Evolutionary conservation across 345 rosid species (phyloP).

Genomic region (Microthlaspi erraticum): DNA sequence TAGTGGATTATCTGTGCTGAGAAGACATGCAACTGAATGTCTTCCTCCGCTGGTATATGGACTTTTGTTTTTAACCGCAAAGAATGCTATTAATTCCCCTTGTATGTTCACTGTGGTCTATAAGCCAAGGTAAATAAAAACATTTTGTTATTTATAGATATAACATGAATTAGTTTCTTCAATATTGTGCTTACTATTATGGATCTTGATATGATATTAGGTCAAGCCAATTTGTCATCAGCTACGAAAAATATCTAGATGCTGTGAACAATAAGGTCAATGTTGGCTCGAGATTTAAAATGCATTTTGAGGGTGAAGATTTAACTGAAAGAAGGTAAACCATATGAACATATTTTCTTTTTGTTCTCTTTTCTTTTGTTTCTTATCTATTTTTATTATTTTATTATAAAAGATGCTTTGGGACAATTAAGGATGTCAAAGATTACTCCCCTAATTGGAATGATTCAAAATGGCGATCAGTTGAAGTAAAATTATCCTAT

Average conservation of each 20-base stretch:
- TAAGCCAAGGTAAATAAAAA: neutral
- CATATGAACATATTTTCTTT: neutral
- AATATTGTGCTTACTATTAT: too few species aligned
- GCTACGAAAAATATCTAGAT: conserved; percentile 28
- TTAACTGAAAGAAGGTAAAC: conserved; percentile 6
- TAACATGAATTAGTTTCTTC: neutral
- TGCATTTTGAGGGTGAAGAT: conserved; percentile 72
- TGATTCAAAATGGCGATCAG: neutral
- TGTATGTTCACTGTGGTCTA: neutral
- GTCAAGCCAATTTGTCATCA: conserved; percentile 64
- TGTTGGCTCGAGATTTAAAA: conserved; percentile 63
- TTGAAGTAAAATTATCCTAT: neutral
- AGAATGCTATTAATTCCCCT: neutral
- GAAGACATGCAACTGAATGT: conserved; percentile 54
- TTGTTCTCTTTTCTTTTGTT: too few species aligned
- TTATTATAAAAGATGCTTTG: neutral
- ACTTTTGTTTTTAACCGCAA: neutral
- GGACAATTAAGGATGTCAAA: neutral
- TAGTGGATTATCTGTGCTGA: conserved; percentile 61
- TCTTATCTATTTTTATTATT: too few species aligned
- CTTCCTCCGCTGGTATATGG: conserved; percentile 64
- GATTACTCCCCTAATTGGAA: too few species aligned
- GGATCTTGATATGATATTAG: neutral
- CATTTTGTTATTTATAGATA: neutral
- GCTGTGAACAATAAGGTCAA: conserved; percentile 42